Base-by-base conservation (phyloP, 495 filamentous ascomycete species). In the Echria macrotheca region DNA sequence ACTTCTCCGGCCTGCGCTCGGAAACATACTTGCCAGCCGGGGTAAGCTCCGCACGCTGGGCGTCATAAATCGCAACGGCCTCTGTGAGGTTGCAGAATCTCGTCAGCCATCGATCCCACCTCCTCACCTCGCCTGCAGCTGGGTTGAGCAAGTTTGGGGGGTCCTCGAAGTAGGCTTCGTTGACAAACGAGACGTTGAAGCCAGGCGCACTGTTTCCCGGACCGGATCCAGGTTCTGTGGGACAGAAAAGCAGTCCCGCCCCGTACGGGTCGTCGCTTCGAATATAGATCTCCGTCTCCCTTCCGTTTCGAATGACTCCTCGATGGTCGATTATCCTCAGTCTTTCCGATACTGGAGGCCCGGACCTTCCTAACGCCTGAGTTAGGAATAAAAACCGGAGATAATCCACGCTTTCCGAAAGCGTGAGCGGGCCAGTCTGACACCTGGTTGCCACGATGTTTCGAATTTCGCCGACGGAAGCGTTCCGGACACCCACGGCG, bases 1-100 rank as follows among this genome's bases (percentile, higher is more conserved):
- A 39, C 25, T 56, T 51, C 8, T 62, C 55, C n/a, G 59, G 63
- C n/a, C 54, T 36, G 47, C 50, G 47, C 11, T 55, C 18, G 0
- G 61, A 53, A 7, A 69, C 53, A 26, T 63, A 67, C 1, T 33
- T 41, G 14, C 54, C 38, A 21, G 38, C 38, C 14, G 38, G 38
- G 14, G 38, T 23, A 14, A 41, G 38, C 15, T 41, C 38, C 14
- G 15, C 38, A 14, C 19, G 38, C 23, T 24, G 60, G 26, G 57
- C 54, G 8, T 50, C 38, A 3, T 59, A 66, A 15, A 69, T 51
- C 11, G 29, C 22, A 6, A 59, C 14, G 6, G 19, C 7, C 38
- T 19, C 19, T 14, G 38, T 41, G 38, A 41, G 18, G 14, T 28
- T 18, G 11, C 21, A 19, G 39, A 26, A 5, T 9, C 23, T 23